Percentiles rank a stretch among this genome's conserved stretches.
These are phyloP conservation scores for Peniophora sp. DNA, from an alignment of 1,284 basidiomycete species.

Conservation along the genomic window DNA sequence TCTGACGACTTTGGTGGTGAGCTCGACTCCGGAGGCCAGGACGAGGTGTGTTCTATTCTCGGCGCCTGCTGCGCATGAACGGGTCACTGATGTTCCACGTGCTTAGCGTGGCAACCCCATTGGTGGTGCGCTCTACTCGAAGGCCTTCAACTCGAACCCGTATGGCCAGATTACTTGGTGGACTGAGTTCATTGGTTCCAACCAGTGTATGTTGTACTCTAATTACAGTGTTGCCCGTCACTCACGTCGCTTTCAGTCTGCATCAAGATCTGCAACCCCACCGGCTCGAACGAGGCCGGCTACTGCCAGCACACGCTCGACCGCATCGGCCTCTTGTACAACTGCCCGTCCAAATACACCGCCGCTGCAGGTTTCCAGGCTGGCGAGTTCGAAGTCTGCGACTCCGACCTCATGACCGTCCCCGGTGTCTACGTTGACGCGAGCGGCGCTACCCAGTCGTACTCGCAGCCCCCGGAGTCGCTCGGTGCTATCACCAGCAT, in stretches of 20 bases:
- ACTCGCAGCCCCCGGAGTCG: conserved; percentile 53
- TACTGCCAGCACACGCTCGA: conserved; percentile 61
- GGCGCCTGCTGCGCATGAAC: not conserved
- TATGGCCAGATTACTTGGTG: conserved; percentile 45
- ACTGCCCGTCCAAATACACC: conserved; percentile 46
- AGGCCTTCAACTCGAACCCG: conserved; percentile 9
- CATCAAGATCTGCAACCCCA: conserved; percentile 51
- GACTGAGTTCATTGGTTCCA: conserved; percentile 36
- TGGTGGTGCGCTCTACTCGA: not conserved
- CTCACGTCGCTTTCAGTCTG: conserved; percentile 37
- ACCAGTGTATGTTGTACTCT: not conserved
- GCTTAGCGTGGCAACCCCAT: not conserved
- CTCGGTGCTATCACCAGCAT: conserved; percentile 47
- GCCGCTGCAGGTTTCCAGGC: conserved; percentile 27
- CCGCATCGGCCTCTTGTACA: conserved; percentile 63
- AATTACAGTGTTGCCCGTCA: conserved; percentile 12
- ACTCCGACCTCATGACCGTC: conserved; percentile 55
- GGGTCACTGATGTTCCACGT: not conserved
- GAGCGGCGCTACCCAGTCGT: conserved; percentile 36
- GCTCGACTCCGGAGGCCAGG: conserved; percentile 55
- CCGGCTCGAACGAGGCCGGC: conserved; percentile 34
- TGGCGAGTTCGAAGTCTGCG: conserved; percentile 53
- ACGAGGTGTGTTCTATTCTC: conserved; percentile 27
- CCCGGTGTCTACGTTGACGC: conserved; percentile 43
- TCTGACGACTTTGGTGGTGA: conserved; percentile 60